Evolutionary conservation across 1,284 basidiomycete genomes (phyloP), one percentile per base, ranked within the genome.

Genomic region (Ustilago xerochloae): DNA sequence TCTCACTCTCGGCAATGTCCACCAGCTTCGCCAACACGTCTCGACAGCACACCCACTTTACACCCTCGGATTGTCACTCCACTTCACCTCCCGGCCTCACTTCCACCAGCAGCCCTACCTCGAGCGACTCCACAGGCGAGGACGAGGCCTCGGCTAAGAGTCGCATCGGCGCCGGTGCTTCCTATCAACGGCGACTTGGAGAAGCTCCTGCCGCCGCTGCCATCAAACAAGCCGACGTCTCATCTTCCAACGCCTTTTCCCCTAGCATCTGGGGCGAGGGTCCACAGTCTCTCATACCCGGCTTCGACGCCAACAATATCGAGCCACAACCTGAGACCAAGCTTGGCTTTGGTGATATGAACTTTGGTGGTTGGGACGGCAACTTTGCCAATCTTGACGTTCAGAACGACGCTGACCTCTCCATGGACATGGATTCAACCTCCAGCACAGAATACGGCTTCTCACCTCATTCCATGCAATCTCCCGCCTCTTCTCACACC

Each of bases 391-490:
- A 52, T 22, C 43, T 66, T 13, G 51, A 46, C 36, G 33, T 38
- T 18, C 41, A 61, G 30, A 63, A 51, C 52, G 61, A 75, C 49
- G 57, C 48, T 12, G 73, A 75, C 32, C 57, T 71, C 3, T 71
- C 68, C 13, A 67, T 75, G 68, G 73, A 75, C 26, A 64, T 75
- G 68, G 68, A 75, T 35, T 71, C 68, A 13, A 63, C 63, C 28
- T 55, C 63, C 16, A 60, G 72, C 56, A 75, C 67, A 46, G 72
- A 75, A 22, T 60, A 71, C 48, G 64, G 49, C 46, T 71, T 75
- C 20, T 75, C 73, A 18, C 73, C 73, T 12, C 52, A 36, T 22
- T 71, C 73, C 5, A 47, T 63, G n/a, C 73, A 67, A 26, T 75
- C 73, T 13, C 73, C 73, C 7, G 68, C 57, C 30, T 66, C 64